Conservation (phyloP, 257 asterid genomes). For the Solanum neorickii region DNA sequence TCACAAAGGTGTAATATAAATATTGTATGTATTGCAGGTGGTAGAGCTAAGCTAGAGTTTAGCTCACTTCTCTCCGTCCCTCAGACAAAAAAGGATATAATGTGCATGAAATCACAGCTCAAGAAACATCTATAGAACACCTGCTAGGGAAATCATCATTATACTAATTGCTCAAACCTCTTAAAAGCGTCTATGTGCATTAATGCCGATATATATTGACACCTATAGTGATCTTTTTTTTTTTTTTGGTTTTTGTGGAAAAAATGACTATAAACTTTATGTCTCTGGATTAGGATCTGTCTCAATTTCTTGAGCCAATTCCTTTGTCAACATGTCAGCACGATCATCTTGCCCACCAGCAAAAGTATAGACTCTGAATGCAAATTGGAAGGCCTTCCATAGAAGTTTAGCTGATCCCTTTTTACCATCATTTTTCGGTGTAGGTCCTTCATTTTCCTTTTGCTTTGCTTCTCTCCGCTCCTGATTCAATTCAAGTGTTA, state of each 20-base stretch:
- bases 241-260: background rate
- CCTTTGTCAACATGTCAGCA: conserved; percentile 68
- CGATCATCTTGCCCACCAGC: conserved; percentile 93
- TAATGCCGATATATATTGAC: background rate
- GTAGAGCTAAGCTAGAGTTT: conserved; percentile 2
- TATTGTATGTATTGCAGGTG: background rate
- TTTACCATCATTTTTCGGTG: conserved; percentile 20
- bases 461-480: conserved; percentile 38
- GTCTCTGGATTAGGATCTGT: conserved; percentile 24
- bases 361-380: conserved; percentile 65
- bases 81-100: background rate
- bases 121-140: background rate
- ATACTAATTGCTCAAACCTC: background rate
- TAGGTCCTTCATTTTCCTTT: conserved; percentile 12
- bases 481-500: conserved; percentile 16
- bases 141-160: background rate
- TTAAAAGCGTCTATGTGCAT: background rate
- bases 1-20: background rate
- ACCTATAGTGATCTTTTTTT: background rate
- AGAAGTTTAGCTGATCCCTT: conserved; percentile 46
- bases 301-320: conserved; percentile 70
- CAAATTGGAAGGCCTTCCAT: conserved; percentile 90
- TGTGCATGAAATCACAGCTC: background rate
- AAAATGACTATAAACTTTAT: background rate
- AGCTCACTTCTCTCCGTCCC: background rate